Base-by-base conservation (phyloP, 306 rosid species). In the Lupinus albus region DNA sequence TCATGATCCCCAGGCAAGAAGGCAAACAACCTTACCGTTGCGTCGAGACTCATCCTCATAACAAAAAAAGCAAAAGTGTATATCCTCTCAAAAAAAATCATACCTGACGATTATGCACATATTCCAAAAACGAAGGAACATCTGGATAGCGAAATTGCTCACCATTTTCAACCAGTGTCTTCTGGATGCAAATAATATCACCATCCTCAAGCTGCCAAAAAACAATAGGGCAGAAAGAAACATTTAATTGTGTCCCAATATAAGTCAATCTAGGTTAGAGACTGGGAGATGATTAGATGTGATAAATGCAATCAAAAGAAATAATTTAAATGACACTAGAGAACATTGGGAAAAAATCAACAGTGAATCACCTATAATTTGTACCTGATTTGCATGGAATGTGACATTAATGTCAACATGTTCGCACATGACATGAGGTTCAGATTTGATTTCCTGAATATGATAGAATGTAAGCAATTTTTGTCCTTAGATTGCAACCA, bases 31-130 rank as follows among this genome's bases (percentile, higher is more conserved):
- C n/a, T n/a, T n/a, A n/a, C n/a, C n/a, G n/a, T n/a, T n/a, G n/a
- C n/a, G n/a, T n/a, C n/a, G n/a, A n/a, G n/a, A n/a, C n/a, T n/a
- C n/a, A n/a, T n/a, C n/a, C n/a, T n/a, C n/a, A n/a, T n/a, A n/a
- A n/a, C n/a, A n/a, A n/a, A n/a, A n/a, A n/a, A n/a, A n/a, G n/a
- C n/a, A n/a, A n/a, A n/a, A n/a, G n/a, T n/a, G n/a, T n/a, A 69
- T 12, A 17, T 48, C 7, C 11, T 6, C 13, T 6, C 13, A 35
- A 11, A 35, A 14, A 44, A 58, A 68, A 52, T 53, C 54, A 67
- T 54, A 89, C 98, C 95, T 87, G 91, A 64, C 98, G 98, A 74
- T 89, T 89, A 76, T 89, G 93, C 46, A 92, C 95, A 71, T 89
- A 92, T 51, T 92, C 93, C 82, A 92, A 81, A 79, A 79, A 92